Evolutionary conservation across 768 basidiomycete genomes (phyloP), one percentile per base, ranked within the genome.

Genomic region (Tricholoma sp.): DNA sequence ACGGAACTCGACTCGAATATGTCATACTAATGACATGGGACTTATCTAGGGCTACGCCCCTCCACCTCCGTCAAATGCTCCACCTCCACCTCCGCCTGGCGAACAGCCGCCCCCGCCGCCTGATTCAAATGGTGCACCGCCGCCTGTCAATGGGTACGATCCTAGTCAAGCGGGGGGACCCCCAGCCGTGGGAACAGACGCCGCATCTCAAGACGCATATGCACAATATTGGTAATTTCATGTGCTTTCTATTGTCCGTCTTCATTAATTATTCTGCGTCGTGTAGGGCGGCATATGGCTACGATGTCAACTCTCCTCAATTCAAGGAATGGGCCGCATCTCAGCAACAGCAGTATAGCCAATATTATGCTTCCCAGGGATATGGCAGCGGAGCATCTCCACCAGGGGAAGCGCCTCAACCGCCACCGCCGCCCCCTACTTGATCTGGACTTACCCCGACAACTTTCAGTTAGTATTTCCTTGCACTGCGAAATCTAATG

Each of bases 261-360:
- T 52, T 37, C 20, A 29, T 24, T 29, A 8, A 39, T 8, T 28
- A 11, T n/a, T 12, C 33, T 54, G n/a, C 10, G 12, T n/a, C 11
- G 4, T 53, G 33, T 59, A 91, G 89, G 89, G 86, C 89, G 58
- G 84, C 86, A 9, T 90, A 88, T 66, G 90, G 90, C 15, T 91
- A 91, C 68, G 90, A 92, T 62, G 85, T 91, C 57, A 91, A 91
- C 65, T 90, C 90, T 2, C 65, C 79, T 1, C 82, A 91, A 63
- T 91, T 91, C 69, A 90, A 89, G 68, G 81, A 88, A 62, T 91
- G 90, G 89, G 83, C 83, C 32, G 83, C 86, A 4, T 81, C 81
- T 57, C 86, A 88, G 58, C 84, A 87, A 62, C 78, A 81, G 55
- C 84, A 85, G 63, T 89, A 91, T 61, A 78, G 77, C 28, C 85